Evolutionary conservation across 129 eudicot genomes (phyloP), one percentile per base, ranked within the genome.

Genomic region (Flaveria trinervia): DNA sequence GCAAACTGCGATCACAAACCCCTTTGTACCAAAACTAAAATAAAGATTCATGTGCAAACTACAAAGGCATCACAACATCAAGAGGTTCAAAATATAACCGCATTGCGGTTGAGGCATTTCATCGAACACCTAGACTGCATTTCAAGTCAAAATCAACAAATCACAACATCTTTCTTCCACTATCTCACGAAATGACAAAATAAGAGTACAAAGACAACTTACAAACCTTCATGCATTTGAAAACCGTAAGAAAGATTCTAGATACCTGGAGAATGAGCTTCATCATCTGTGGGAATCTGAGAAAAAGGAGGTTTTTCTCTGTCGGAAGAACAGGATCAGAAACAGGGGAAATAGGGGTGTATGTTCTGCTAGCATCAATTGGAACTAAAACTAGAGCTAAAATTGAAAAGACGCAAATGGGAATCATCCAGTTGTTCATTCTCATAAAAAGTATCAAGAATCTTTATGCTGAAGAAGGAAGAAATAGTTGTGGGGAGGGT

Each of bases 281-380:
- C 69, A 67, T 70, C 46, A 1, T 81, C 83, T 0, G 87, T 66
- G 70, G 90, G 84, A 51, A 83, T 73, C 56, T 80, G 89, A 64
- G 92, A 85, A 86, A 86, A 80, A 51, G 93, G 98, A 61, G 85
- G 96, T n/a, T 84, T 79, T 88, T 83, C 77, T 92, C 88, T 23
- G 92, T 86, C 18, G 96, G 97, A 83, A 91, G 85, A 84, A 91
- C 88, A 10, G 97, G 97, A 72, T 88, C 94, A 68, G 88, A 57
- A 56, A 77, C 44, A 59, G 82, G 73, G 56, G 90, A 73, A 62
- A 78, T 82, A 39, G 94, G 94, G 10, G 97, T 89, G 79, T 81
- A 80, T 22, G 88, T 76, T n/a, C 79, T 72, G 36, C 30, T 81
- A 22, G 85, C 89, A 64, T 79, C 82, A 46, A 76, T 52, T 52